Conservation (phyloP, 2,329 filamentous ascomycete species). For the Pleomassaria siparia region DNA sequence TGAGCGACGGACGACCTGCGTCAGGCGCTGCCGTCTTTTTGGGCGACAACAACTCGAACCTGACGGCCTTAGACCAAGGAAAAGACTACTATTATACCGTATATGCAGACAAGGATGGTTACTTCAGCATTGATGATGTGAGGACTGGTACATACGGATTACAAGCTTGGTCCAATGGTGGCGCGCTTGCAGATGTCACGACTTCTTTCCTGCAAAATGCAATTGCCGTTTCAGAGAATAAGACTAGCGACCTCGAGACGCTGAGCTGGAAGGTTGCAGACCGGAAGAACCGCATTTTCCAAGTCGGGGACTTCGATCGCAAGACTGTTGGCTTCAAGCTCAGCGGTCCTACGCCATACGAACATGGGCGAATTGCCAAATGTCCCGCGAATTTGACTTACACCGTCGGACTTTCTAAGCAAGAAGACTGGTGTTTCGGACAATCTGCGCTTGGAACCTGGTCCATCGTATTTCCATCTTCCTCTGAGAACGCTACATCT, state of each 20-base stretch:
- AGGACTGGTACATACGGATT: slow-evolving; percentile 50
- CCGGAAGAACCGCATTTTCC: slow-evolving; percentile 48
- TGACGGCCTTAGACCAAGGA: slow-evolving; percentile 53
- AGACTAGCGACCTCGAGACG: slow-evolving; percentile 42
- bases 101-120: slow-evolving; percentile 47
- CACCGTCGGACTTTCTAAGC: slow-evolving; percentile 41
- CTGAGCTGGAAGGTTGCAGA: slow-evolving; percentile 47
- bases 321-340: slow-evolving; percentile 48
- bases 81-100: slow-evolving; percentile 54
- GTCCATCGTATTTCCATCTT: slow-evolving; percentile 38
- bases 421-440: slow-evolving; percentile 53
- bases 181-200: slow-evolving; percentile 47
- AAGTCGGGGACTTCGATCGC: slow-evolving; percentile 53
- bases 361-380: slow-evolving; percentile 49
- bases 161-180: slow-evolving; percentile 55
- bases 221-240: slow-evolving; percentile 40
- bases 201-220: slow-evolving; percentile 49
- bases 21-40: slow-evolving; percentile 53
- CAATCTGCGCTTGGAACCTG: slow-evolving; percentile 44
- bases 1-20: slow-evolving; percentile 54
- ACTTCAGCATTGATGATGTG: slow-evolving; percentile 49
- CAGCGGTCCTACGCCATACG: slow-evolving; percentile 46
- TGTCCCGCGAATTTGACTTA: slow-evolving; percentile 52
- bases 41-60: slow-evolving; percentile 50
- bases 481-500: slow-evolving; percentile 4